These are phyloP conservation scores for Vachellia collinsii DNA, from an alignment of 306 rosid species.

Conservation along the genomic window DNA sequence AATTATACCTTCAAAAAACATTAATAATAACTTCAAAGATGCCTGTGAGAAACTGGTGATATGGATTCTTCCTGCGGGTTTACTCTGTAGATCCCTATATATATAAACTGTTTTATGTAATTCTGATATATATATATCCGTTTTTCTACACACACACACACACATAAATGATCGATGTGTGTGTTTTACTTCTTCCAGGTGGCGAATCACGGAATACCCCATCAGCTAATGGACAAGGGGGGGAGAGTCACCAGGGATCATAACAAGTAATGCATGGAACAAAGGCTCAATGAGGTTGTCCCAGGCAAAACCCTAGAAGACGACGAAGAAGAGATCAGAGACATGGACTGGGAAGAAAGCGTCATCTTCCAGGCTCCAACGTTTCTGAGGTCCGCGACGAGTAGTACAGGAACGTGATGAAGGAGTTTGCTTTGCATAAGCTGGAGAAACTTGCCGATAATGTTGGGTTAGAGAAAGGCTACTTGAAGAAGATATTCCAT, in stretches of 20 bases:
- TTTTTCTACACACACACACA: too few species aligned
- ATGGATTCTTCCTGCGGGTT: too few species aligned
- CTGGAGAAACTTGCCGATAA: conserved; percentile 82
- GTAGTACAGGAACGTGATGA: conserved; percentile 71
- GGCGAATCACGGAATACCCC: conserved; percentile 67
- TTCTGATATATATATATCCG: too few species aligned
- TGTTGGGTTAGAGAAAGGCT: conserved; percentile 82
- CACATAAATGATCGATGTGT: not conserved
- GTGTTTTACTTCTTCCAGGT: conserved; percentile 39
- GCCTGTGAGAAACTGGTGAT: too few species aligned
- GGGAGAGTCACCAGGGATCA: conserved; percentile 82
- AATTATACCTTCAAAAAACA: too few species aligned
- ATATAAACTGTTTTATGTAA: too few species aligned
- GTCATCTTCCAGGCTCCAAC: conserved; percentile 81
- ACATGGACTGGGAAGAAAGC: conserved; percentile 93
- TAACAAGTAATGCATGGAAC: conserved; percentile 73
- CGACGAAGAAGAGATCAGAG: conserved; percentile 62
- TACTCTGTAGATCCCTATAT: too few species aligned
- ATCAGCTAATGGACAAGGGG: conserved; percentile 72
- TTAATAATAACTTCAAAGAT: too few species aligned
- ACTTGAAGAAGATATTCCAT: conserved; percentile 71
- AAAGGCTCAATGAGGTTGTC: conserved; percentile 64
- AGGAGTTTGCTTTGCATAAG: conserved; percentile 64
- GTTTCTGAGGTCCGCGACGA: conserved; percentile 72
- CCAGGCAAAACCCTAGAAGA: conserved; percentile 66